phyloP scores from a whole-genome alignment of 768 basidiomycete genomes.

The Tulasnella sp. region DNA sequence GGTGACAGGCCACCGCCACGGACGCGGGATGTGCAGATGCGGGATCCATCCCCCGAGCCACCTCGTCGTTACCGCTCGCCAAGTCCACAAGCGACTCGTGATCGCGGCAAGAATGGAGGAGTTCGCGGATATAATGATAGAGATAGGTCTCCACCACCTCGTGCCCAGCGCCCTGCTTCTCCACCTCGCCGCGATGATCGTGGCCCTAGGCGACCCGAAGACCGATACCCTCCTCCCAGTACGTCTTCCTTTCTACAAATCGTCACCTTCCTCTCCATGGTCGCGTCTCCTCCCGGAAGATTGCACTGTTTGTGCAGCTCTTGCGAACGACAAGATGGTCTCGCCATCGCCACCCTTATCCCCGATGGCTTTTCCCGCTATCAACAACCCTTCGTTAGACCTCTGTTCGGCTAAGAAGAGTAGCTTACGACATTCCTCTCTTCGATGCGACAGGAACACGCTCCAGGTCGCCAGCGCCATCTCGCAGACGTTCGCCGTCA shows the following conservation, averaged over 20 bases:
- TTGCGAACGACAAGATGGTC: not conserved
- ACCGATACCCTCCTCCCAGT: conserved; percentile 4
- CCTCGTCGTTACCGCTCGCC: not conserved
- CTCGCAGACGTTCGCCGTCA: conserved; percentile 8
- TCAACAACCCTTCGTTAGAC: not conserved
- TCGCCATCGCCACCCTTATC: not conserved
- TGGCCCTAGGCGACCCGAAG: not conserved
- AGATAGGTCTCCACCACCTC: not conserved
- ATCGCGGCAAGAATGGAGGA: not conserved
- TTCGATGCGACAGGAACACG: conserved; percentile 10
- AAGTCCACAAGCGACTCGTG: not conserved
- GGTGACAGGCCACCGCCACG: not conserved
- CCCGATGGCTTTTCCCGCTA: not conserved
- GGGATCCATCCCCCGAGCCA: not conserved
- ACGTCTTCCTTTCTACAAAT: conserved; percentile 1
- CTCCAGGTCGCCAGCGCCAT: not conserved
- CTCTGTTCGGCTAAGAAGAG: not conserved
- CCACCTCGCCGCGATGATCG: not conserved
- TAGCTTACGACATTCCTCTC: conserved; percentile 6
- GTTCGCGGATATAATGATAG: not conserved
- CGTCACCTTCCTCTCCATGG: not conserved
- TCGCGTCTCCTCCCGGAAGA: not conserved
- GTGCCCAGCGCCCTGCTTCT: not conserved
- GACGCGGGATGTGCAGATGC: not conserved
- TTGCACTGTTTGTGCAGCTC: not conserved